Evolutionary conservation across 163 green algal species (phyloP).

Genomic region (Scenedesmus sp.): DNA sequence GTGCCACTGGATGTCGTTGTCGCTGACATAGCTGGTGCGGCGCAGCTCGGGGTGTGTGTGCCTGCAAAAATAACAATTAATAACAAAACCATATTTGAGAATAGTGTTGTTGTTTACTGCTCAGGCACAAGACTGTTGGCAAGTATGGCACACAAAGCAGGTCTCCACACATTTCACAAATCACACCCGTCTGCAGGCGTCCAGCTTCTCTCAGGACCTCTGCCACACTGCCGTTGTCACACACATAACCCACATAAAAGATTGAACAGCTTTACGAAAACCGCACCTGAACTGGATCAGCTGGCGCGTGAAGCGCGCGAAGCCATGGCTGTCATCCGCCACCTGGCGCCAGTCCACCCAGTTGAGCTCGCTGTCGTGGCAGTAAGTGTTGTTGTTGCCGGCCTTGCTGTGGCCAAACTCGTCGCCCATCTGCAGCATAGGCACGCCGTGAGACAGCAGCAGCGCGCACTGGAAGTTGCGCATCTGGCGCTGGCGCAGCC

Average conservation of each 20-base stretch:
- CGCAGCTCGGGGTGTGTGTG: slow-evolving; percentile 71
- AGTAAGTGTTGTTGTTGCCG: slow-evolving; percentile 98
- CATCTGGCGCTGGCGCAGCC: slow-evolving; percentile 88
- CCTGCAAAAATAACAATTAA: slow-evolving; percentile 51
- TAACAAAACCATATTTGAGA: background rate
- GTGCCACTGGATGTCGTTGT: slow-evolving; percentile 86
- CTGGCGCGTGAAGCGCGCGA: slow-evolving; percentile 80
- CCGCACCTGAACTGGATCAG: slow-evolving; percentile 75
- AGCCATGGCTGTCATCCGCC: slow-evolving; percentile 68
- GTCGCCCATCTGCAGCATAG: slow-evolving; percentile 99
- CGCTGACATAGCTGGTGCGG: slow-evolving; percentile 71
- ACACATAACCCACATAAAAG: too few species aligned
- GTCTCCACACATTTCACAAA: background rate
- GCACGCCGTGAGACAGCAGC: slow-evolving; percentile 93
- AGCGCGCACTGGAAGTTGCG: slow-evolving; percentile 94
- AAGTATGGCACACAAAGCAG: background rate
- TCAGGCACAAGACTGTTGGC: too few species aligned
- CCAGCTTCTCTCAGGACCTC: too few species aligned
- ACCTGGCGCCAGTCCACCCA: slow-evolving; percentile 70
- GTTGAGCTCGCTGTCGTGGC: slow-evolving; percentile 83
- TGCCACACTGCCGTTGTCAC: too few species aligned
- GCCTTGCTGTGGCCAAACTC: slow-evolving; percentile 97
- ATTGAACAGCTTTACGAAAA: too few species aligned
- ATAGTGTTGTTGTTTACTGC: too few species aligned
- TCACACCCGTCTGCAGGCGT: background rate